phyloP scores from a whole-genome alignment of 306 rosid genomes.

The Medicago truncatula region DNA sequence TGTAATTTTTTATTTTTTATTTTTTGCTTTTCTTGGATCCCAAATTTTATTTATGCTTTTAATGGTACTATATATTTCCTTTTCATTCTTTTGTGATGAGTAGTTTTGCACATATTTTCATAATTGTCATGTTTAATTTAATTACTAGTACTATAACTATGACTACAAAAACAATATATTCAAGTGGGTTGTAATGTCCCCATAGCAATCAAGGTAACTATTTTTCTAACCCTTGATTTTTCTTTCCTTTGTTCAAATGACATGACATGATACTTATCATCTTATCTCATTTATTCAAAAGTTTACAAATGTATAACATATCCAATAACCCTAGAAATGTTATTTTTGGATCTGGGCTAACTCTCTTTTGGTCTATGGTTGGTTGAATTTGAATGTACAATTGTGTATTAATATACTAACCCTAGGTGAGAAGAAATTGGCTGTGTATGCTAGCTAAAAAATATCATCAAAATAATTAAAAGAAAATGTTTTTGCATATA shows the following conservation, averaged over 20 bases:
- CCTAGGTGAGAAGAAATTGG: constrained; percentile 31
- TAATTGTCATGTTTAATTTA: constrained; percentile 20
- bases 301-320: not conserved
- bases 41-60: constrained; percentile 32
- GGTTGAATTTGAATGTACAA: constrained; percentile 32
- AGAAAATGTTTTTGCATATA: not conserved
- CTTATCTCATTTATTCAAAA: constrained; percentile 29
- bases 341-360: constrained; percentile 34
- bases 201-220: constrained; percentile 33
- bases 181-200: constrained; percentile 33
- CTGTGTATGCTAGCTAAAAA: constrained; percentile 8
- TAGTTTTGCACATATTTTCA: constrained; percentile 39
- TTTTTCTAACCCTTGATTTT: constrained; percentile 11
- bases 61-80: constrained; percentile 31
- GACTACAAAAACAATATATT: constrained; percentile 28
- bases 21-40: constrained; percentile 40
- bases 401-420: constrained; percentile 5
- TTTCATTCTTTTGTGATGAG: constrained; percentile 28
- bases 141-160: constrained; percentile 13
- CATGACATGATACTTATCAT: constrained; percentile 41
- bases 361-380: not conserved
- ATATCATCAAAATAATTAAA: not conserved
- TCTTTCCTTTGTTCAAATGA: not conserved
- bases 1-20: too few relatives aligned
- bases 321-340: constrained; percentile 50